Conservation (phyloP, 176 grass and related monocot species). For the Oryza meridionalis region DNA sequence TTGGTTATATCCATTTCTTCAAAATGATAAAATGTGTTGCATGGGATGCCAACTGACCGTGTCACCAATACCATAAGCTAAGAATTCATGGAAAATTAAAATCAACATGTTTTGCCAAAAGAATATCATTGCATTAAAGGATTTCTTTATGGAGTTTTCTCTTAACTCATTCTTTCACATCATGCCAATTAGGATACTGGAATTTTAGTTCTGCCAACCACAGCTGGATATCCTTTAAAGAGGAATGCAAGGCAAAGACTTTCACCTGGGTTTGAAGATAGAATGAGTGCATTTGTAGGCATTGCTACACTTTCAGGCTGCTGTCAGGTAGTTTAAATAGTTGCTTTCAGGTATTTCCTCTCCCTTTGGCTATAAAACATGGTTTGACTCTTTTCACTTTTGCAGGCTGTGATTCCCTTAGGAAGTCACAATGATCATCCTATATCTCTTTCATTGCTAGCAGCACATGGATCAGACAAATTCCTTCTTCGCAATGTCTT, state of each 20-base stretch:
- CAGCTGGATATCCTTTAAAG: constrained; percentile 75
- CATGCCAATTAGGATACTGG: constrained; percentile 73
- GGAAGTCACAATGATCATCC: constrained; percentile 68
- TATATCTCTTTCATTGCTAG: constrained; percentile 87
- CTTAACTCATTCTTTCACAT: constrained; percentile 33
- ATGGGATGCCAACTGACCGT: background rate
- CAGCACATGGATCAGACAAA: constrained; percentile 83
- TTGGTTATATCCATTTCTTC: constrained; percentile 20
- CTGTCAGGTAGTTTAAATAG: constrained; percentile 71
- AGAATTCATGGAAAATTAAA: constrained; percentile 16
- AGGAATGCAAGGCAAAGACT: constrained; percentile 75
- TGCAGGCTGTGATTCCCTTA: constrained; percentile 79
- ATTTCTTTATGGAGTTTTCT: background rate
- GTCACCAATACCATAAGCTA: background rate
- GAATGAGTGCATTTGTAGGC: constrained; percentile 65
- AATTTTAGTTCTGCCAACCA: constrained; percentile 90
- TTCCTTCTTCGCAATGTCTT: constrained; percentile 71
- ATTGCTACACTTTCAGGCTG: constrained; percentile 91
- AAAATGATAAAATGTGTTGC: constrained; percentile 5
- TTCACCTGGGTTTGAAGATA: constrained; percentile 76
- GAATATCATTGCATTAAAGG: constrained; percentile 29
- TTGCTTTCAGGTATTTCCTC: constrained; percentile 18
- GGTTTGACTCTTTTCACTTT: constrained; percentile 37
- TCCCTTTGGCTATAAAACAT: constrained; percentile 6
- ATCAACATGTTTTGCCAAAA: background rate